Conservation (phyloP, 768 basidiomycete species). For the Dioszegia hungarica region DNA sequence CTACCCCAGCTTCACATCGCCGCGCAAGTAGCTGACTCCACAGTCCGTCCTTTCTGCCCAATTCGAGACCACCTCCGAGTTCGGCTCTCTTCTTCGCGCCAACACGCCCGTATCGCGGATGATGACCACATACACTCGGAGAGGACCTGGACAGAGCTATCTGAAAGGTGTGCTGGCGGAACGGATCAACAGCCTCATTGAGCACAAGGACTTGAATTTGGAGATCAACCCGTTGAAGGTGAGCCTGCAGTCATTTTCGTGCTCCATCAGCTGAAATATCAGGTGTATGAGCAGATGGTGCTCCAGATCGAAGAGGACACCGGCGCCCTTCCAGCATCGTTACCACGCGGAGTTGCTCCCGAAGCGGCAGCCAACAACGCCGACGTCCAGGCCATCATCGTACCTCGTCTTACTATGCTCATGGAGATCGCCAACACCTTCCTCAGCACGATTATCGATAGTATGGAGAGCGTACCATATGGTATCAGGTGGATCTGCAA, state of each 20-base stretch:
- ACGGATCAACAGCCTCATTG: constrained; percentile 95
- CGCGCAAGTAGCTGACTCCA: neutral
- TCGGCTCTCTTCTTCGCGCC: constrained; percentile 94
- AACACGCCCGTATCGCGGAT: constrained; percentile 99
- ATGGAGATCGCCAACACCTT: constrained; percentile 99
- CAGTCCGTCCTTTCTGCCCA: constrained; percentile 97
- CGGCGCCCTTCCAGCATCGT: constrained; percentile 79
- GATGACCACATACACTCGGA: constrained; percentile 99
- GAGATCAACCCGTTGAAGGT: constrained; percentile 99
- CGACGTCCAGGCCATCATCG: constrained; percentile 97
- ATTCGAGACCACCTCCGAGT: constrained; percentile 98
- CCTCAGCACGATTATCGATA: constrained; percentile 94
- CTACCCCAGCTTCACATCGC: neutral
- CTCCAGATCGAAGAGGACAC: constrained; percentile 98
- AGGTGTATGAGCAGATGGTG: constrained; percentile 99
- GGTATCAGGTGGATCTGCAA: constrained; percentile 99
- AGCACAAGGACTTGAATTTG: constrained; percentile 97
- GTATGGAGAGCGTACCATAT: constrained; percentile 96
- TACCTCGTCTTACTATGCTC: constrained; percentile 92
- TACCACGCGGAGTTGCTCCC: constrained; percentile 88
- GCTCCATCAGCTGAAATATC: neutral
- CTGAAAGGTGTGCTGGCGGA: constrained; percentile 96
- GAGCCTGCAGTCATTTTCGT: constrained; percentile 13
- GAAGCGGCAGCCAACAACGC: constrained; percentile 89
- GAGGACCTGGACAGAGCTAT: constrained; percentile 97